A percentile compares a stretch with the other conserved stretches of the same genome.
Evolutionary conservation across 306 rosid species (phyloP).

Genomic region (Ziziphus jujuba): DNA sequence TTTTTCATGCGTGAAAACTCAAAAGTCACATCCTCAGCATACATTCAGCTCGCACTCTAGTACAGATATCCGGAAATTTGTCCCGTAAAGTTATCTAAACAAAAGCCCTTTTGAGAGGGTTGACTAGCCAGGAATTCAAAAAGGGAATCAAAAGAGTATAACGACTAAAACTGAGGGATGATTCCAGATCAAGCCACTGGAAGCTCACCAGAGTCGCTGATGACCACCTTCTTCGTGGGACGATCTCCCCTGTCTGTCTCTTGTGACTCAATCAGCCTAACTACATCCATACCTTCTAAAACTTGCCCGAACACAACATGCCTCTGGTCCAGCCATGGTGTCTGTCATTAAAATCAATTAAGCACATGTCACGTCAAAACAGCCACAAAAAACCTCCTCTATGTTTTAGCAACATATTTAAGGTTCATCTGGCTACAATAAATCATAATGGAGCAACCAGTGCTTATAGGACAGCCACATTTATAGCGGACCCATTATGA

Average conservation of each 20-base stretch:
- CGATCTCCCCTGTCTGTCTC: constrained; percentile 95
- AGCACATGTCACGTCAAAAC: background rate
- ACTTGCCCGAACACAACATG: constrained; percentile 99
- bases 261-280: constrained; percentile 72
- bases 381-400: background rate
- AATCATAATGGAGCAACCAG: too few relatives aligned
- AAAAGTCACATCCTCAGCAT: too few relatives aligned
- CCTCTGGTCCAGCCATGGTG: constrained; percentile 91
- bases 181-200: constrained; percentile 58
- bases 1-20: too few relatives aligned
- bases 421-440: background rate
- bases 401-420: background rate
- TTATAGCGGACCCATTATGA: too few relatives aligned
- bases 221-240: constrained; percentile 83
- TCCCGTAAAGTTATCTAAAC: constrained; percentile 13
- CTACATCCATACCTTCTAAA: constrained; percentile 87
- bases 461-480: too few relatives aligned
- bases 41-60: background rate
- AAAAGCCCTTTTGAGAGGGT: constrained; percentile 22
- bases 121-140: constrained; percentile 20
- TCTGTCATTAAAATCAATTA: constrained; percentile 45
- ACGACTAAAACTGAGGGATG: background rate
- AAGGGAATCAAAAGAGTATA: constrained; percentile 6
- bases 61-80: constrained; percentile 4
- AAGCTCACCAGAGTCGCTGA: constrained; percentile 83